Base-by-base conservation (phyloP, 1,284 basidiomycete species). In the Cryptococcus sp. region DNA sequence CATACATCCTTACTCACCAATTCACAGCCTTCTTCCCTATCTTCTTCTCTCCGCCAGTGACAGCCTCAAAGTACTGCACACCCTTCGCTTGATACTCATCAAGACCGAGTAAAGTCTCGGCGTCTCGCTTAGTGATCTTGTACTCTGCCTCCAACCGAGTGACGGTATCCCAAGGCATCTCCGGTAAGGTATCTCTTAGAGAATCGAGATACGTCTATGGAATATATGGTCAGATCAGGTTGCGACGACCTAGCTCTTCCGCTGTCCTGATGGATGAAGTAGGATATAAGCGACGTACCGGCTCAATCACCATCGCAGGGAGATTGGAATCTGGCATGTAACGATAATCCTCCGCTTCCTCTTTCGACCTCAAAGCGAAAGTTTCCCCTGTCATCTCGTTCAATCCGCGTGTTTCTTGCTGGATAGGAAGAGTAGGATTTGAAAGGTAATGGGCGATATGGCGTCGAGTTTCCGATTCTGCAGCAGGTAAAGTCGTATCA, bases 251-350 rank as follows among this genome's bases (percentile, higher is more conserved):
- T n/a, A 25, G 27, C 25, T 20, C 6, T 25, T 40, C 41, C 39
- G 19, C 15, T 20, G 39, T 45, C 3, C 5, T 35, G 19, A 43
- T 23, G 19, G 43, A n/a, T 35, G 38, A 13, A n/a, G 15, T 47
- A 47, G 10, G 17, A 16, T 19, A 46, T 22, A 17, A 19, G 23
- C 0, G 8, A 67, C 75, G 64, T 38, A 78, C 78, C 8, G 63
- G 73, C 57, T 83, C 81, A n/a, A 97, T 76, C 25, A 86, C 70
- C 5, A 94, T 75, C 0, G 88, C 85, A 0, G 92, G 91, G 0
- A 99, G 79, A 72, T 99, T 98, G 0, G 92, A 88, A 74, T 99
- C 96, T 0, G 96, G 96, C 92, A 99, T 94, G 80, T 97, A 99
- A 7, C 95, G 84, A 76, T 99, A 99, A 74, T 99, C 95, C 5